These are phyloP conservation scores for Cladosporium colombiae DNA, from an alignment of 2,329 filamentous ascomycete species.

Conservation along the genomic window DNA sequence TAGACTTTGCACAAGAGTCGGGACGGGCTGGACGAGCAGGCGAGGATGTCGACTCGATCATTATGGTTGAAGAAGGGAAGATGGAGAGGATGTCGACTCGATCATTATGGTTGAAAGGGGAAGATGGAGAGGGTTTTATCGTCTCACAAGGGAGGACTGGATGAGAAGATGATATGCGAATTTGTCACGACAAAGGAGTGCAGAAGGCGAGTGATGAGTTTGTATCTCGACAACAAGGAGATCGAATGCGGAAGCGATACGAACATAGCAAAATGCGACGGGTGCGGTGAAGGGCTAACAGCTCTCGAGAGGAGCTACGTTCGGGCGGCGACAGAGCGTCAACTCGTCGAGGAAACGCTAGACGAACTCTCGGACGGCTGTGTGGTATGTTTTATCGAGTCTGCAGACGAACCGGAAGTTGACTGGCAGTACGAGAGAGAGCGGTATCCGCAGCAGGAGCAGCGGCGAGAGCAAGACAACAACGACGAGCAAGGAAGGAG, in stretches of 20 bases:
- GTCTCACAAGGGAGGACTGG: not conserved
- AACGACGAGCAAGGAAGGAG: too few relatives aligned
- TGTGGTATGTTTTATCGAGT: constrained; percentile 10
- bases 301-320: constrained; percentile 15
- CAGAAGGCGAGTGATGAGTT: constrained; percentile 13
- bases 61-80: constrained; percentile 14
- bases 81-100: constrained; percentile 3
- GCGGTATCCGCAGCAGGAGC: too few relatives aligned
- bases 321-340: constrained; percentile 9
- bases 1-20: constrained; percentile 20
- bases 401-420: not conserved
- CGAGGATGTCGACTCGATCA: constrained; percentile 17
- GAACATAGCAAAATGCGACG: constrained; percentile 17
- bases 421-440: not conserved
- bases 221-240: constrained; percentile 21
- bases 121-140: not conserved
- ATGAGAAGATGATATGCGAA: constrained; percentile 17
- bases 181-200: constrained; percentile 20
- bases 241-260: not conserved
- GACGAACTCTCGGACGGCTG: constrained; percentile 13
- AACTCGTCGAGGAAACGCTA: constrained; percentile 11
- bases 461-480: too few relatives aligned
- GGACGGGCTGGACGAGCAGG: constrained; percentile 17
- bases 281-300: constrained; percentile 18
- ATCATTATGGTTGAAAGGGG: constrained; percentile 11